These are phyloP conservation scores for Ophioceras dolichostomum DNA, from an alignment of 2,329 filamentous ascomycete genomes.

Conservation along the genomic window DNA sequence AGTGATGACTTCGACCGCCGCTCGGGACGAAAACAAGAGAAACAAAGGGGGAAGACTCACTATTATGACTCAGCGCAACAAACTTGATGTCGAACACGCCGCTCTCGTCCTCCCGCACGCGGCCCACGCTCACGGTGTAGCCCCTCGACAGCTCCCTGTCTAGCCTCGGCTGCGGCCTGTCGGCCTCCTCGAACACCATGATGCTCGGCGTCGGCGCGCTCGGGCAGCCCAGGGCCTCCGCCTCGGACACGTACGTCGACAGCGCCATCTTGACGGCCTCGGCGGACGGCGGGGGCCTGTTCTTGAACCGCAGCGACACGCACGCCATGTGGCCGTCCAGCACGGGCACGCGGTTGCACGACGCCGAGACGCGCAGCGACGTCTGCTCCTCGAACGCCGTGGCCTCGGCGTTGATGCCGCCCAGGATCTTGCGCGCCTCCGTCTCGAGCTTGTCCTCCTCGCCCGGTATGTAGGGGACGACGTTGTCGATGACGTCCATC, in stretches of 20 bases:
- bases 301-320: slow-evolving; percentile 73
- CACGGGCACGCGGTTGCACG: slow-evolving; percentile 91
- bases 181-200: slow-evolving; percentile 76
- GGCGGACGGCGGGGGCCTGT: slow-evolving; percentile 59
- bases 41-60: slow-evolving; percentile 23
- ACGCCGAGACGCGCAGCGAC: slow-evolving; percentile 64
- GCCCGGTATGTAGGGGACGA: slow-evolving; percentile 84
- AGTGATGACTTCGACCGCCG: background rate
- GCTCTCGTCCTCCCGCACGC: slow-evolving; percentile 73
- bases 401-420: slow-evolving; percentile 54
- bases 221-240: slow-evolving; percentile 70
- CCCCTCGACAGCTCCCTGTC: slow-evolving; percentile 77
- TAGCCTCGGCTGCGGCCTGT: slow-evolving; percentile 81
- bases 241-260: slow-evolving; percentile 71
- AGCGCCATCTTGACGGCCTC: slow-evolving; percentile 70
- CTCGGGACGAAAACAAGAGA: background rate
- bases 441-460: slow-evolving; percentile 96
- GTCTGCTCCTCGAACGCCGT: slow-evolving; percentile 69
- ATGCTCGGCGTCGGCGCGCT: slow-evolving; percentile 77
- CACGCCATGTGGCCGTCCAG: slow-evolving; percentile 94
- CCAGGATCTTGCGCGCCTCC: slow-evolving; percentile 91
- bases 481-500: slow-evolving; percentile 95
- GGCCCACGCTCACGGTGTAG: slow-evolving; percentile 83
- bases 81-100: slow-evolving; percentile 94
- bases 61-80: slow-evolving; percentile 77